Percentiles rank a stretch among this genome's conserved stretches.
These are phyloP conservation scores for Teratosphaeria viscida DNA, from an alignment of 2,329 filamentous ascomycete genomes.

Conservation along the genomic window DNA sequence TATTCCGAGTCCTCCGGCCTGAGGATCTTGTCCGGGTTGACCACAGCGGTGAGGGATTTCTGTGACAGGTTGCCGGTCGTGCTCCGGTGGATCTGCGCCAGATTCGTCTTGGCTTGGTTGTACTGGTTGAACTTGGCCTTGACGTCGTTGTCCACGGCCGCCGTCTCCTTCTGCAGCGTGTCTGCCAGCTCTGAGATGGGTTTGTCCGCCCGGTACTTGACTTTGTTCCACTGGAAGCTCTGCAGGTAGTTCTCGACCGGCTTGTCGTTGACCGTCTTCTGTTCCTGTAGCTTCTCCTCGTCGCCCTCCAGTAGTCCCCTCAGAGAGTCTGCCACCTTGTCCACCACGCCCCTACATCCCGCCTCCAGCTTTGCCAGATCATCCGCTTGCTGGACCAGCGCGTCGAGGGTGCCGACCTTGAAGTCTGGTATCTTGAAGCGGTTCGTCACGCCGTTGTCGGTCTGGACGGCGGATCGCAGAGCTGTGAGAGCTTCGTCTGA, in stretches of 20 bases:
- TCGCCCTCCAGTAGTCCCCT: slow-evolving; percentile 73
- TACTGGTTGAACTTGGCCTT: slow-evolving; percentile 92
- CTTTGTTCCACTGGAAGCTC: slow-evolving; percentile 91
- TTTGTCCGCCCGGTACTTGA: slow-evolving; percentile 91
- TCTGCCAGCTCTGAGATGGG: slow-evolving; percentile 78
- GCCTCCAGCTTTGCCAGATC: slow-evolving; percentile 81
- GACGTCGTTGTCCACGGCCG: slow-evolving; percentile 90
- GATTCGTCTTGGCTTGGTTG: slow-evolving; percentile 77
- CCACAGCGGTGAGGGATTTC: slow-evolving; percentile 81
- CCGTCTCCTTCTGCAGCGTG: slow-evolving; percentile 81
- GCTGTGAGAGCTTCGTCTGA: slow-evolving; percentile 71
- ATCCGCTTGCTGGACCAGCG: slow-evolving; percentile 89
- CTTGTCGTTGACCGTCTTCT: slow-evolving; percentile 90
- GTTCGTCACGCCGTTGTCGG: slow-evolving; percentile 64
- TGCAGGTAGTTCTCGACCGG: slow-evolving; percentile 85
- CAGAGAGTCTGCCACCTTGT: slow-evolving; percentile 80
- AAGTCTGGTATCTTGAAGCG: slow-evolving; percentile 83
- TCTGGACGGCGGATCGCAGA: slow-evolving; percentile 59
- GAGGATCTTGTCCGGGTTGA: slow-evolving; percentile 62
- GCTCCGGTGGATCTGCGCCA: slow-evolving; percentile 71
- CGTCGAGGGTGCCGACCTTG: slow-evolving; percentile 95
- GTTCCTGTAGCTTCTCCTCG: slow-evolving; percentile 69
- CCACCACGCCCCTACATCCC: slow-evolving; percentile 69
- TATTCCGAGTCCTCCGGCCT: slow-evolving; percentile 82
- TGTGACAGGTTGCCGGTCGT: slow-evolving; percentile 92